A percentile compares a stretch with the other conserved stretches of the same genome.
phyloP scores from a whole-genome alignment of 2,329 filamentous ascomycete genomes.

The Thelonectria rubi region DNA sequence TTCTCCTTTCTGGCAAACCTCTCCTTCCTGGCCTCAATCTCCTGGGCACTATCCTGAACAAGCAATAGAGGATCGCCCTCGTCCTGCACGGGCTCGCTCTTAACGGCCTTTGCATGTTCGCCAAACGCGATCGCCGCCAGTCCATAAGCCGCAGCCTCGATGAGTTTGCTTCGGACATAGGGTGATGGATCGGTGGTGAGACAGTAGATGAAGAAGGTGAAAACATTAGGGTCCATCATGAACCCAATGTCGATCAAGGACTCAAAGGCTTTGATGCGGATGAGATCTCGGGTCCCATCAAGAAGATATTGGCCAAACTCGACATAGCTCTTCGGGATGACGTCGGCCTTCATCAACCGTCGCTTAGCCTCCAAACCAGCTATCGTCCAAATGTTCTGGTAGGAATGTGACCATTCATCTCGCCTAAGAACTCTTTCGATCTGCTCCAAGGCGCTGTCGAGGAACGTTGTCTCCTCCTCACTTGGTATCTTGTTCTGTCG shows the following conservation, averaged over 20 bases:
- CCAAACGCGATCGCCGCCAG: conserved; percentile 72
- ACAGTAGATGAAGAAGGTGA: conserved; percentile 65
- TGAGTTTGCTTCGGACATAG: conserved; percentile 68
- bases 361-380: conserved; percentile 70
- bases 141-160: conserved; percentile 66
- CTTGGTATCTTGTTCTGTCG: conserved; percentile 56
- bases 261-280: conserved; percentile 73
- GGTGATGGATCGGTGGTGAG: conserved; percentile 71
- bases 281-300: conserved; percentile 69
- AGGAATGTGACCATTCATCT: conserved; percentile 74
- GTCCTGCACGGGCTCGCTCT: conserved; percentile 49
- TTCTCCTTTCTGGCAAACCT: conserved; percentile 74
- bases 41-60: conserved; percentile 53
- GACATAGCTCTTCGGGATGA: conserved; percentile 62
- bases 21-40: conserved; percentile 67
- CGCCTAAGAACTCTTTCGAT: conserved; percentile 73
- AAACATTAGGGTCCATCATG: conserved; percentile 63
- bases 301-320: conserved; percentile 72
- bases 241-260: conserved; percentile 70
- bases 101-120: conserved; percentile 60
- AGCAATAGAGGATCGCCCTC: conserved; percentile 52
- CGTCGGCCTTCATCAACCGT: conserved; percentile 69
- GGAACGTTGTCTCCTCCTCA: conserved; percentile 59
- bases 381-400: conserved; percentile 73
- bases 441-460: conserved; percentile 65